Conservation (phyloP, 2,329 filamentous ascomycete species). For the Diaporthe nobilis region DNA sequence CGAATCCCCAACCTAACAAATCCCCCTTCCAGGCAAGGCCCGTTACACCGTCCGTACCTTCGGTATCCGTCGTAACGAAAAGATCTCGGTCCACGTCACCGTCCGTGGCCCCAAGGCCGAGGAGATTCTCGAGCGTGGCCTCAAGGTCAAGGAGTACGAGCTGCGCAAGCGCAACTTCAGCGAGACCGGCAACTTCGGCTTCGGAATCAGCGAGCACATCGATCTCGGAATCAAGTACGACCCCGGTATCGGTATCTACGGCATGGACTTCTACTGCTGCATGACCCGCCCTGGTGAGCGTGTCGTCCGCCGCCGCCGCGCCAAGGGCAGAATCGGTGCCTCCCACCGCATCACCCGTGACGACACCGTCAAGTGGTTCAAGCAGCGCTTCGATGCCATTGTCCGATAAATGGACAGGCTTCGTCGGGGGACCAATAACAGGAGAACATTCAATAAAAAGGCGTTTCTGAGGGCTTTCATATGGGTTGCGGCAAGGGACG, state of each 20-base stretch:
- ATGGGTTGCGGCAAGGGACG: conserved; percentile 44
- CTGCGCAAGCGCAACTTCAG: conserved; percentile 99
- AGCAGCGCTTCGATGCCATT: conserved; percentile 94
- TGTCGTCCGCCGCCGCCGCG: conserved; percentile 93
- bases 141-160: conserved; percentile 99
- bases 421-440: conserved; percentile 42
- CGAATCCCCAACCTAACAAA: background rate
- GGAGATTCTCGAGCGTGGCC: conserved; percentile 99
- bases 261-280: conserved; percentile 99
- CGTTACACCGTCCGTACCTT: conserved; percentile 99
- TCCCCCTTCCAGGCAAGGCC: conserved; percentile 83
- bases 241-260: conserved; percentile 97
- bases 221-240: conserved; percentile 99
- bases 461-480: conserved; percentile 47
- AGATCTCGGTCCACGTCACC: conserved; percentile 99
- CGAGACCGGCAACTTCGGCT: conserved; percentile 99
- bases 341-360: conserved; percentile 93
- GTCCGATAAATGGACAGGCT: conserved; percentile 81
- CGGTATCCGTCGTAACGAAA: conserved; percentile 99
- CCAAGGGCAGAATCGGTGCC: conserved; percentile 87
- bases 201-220: conserved; percentile 99
- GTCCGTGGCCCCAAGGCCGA: conserved; percentile 97
- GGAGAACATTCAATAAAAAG: conserved; percentile 43
- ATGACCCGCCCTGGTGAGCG: conserved; percentile 99
- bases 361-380: conserved; percentile 98